A percentile compares a stretch with the other conserved stretches of the same genome.
Conservation (phyloP, 1,284 basidiomycete species). For the Heliocybe sulcata region DNA sequence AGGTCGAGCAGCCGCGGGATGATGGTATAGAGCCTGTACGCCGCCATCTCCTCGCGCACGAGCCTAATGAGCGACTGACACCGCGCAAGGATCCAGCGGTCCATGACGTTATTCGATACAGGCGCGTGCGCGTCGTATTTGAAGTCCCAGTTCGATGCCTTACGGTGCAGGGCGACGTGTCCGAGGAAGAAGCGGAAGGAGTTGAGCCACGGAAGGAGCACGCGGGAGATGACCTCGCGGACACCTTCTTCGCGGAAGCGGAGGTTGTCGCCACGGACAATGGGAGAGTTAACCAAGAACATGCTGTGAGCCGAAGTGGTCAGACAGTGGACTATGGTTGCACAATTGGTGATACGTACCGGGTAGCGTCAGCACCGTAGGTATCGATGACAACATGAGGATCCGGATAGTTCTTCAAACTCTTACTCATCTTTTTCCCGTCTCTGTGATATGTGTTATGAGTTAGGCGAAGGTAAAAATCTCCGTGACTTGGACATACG, state of each 20-base stretch:
- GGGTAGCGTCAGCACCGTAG: conserved; percentile 94
- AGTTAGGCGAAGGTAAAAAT: background rate
- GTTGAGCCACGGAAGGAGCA: conserved; percentile 98
- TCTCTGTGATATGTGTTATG: conserved; percentile 43
- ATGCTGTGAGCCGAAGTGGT: conserved; percentile 43
- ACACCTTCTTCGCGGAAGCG: conserved; percentile 98
- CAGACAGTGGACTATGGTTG: background rate
- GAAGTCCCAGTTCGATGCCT: conserved; percentile 77
- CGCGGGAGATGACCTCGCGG: conserved; percentile 91
- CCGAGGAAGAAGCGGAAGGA: conserved; percentile 99
- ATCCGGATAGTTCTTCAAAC: conserved; percentile 97
- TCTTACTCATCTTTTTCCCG: conserved; percentile 99
- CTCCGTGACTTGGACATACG: conserved; percentile 38
- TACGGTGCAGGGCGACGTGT: conserved; percentile 88
- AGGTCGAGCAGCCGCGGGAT: conserved; percentile 91
- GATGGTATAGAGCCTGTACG: conserved; percentile 97
- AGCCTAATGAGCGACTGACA: conserved; percentile 95
- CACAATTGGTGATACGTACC: conserved; percentile 34
- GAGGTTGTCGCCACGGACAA: conserved; percentile 96
- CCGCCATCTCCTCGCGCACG: conserved; percentile 92
- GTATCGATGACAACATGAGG: conserved; percentile 87
- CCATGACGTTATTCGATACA: conserved; percentile 94
- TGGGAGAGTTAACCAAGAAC: conserved; percentile 98
- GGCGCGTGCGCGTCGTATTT: conserved; percentile 83
- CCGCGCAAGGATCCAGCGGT: conserved; percentile 95